These are phyloP conservation scores for Persicaria maculosa DNA, from an alignment of 148 eudicot genomes.

Conservation along the genomic window DNA sequence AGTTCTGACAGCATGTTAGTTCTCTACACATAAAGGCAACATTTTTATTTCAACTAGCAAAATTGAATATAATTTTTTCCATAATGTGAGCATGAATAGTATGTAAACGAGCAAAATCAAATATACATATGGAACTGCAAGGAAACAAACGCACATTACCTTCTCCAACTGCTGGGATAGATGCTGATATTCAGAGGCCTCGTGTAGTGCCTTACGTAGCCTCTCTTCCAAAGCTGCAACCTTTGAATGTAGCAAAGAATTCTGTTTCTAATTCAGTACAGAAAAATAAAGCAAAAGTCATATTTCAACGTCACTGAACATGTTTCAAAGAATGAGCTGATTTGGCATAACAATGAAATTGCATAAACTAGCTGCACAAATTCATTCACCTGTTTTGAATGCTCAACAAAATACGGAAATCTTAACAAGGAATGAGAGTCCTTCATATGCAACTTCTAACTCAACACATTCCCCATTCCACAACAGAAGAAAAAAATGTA, in stretches of 20 bases:
- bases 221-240: conserved; percentile 65
- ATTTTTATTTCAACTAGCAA: neutral
- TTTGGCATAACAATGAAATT: neutral
- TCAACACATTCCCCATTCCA: conserved; percentile 5
- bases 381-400: neutral
- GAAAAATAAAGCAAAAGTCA: conserved; percentile 2
- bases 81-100: neutral
- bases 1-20: conserved; percentile 81
- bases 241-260: conserved; percentile 50
- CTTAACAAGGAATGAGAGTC: neutral
- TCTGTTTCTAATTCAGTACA: conserved; percentile 39
- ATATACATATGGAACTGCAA: conserved; percentile 14
- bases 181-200: conserved; percentile 46
- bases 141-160: conserved; percentile 30
- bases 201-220: conserved; percentile 52
- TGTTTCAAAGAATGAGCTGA: neutral
- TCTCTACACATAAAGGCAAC: conserved; percentile 49
- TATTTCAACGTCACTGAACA: neutral
- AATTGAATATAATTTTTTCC: neutral
- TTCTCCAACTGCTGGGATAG: conserved; percentile 50
- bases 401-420: conserved; percentile 5
- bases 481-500: neutral
- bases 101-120: conserved; percentile 8
- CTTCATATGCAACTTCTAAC: neutral
- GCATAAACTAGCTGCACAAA: neutral